phyloP scores from a whole-genome alignment of 768 basidiomycete species.

The Suillus ampliporus region DNA sequence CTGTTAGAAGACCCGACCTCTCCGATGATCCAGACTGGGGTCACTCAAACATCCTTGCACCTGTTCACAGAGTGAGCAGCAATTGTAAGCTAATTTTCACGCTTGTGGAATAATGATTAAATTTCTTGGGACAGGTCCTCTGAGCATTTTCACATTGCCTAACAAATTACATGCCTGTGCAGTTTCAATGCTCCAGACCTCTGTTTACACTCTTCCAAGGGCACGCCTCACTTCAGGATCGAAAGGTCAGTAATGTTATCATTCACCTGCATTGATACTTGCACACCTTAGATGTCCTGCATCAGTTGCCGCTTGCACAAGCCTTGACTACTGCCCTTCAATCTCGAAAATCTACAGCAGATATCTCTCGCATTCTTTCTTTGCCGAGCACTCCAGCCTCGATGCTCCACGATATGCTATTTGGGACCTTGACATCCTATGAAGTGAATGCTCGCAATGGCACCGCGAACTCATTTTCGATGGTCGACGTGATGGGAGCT shows the following conservation, averaged over 20 bases:
- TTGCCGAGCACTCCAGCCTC: conserved; percentile 44
- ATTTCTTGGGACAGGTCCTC: conserved; percentile 53
- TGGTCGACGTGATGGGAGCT: conserved; percentile 55
- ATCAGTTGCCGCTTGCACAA: conserved; percentile 28
- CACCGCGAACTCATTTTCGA: conserved; percentile 43
- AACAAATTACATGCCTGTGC: conserved; percentile 63
- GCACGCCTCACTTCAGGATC: conserved; percentile 22
- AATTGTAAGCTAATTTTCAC: conserved; percentile 48
- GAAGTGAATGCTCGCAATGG: conserved; percentile 49
- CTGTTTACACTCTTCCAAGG: conserved; percentile 53
- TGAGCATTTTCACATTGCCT: conserved; percentile 60
- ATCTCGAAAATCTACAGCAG: conserved; percentile 57
- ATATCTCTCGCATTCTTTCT: conserved; percentile 63
- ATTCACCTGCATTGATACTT: conserved; percentile 16
- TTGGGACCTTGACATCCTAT: conserved; percentile 50
- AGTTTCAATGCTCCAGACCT: conserved; percentile 49
- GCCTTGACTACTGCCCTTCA: conserved; percentile 49
- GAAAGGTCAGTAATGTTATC: conserved; percentile 22
- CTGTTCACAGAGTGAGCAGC: conserved; percentile 48
- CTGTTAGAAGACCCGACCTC: conserved; percentile 54
- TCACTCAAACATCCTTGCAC: conserved; percentile 48
- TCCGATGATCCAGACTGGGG: conserved; percentile 58
- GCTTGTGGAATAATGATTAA: not conserved
- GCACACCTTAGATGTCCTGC: conserved; percentile 36
- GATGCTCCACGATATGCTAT: conserved; percentile 53